Conservation (phyloP, 2,329 filamentous ascomycete genomes). For the Paramyrothecium sp. region DNA sequence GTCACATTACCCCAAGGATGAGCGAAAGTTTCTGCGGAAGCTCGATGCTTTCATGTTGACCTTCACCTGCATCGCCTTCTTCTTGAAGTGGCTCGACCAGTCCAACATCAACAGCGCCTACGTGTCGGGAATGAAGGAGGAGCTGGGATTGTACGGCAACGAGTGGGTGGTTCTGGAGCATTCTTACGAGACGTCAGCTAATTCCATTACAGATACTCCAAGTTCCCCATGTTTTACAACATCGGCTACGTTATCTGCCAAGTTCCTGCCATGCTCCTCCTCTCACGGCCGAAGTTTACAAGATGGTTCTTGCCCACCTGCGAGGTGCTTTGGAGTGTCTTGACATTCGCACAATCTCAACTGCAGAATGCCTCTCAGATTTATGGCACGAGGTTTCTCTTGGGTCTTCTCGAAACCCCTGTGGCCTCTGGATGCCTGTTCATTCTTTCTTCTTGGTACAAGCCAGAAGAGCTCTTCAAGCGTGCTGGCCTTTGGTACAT, state of each 20-base stretch:
- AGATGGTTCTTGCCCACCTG: slow-evolving; percentile 16
- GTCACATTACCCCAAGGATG: background rate
- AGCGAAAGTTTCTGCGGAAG: background rate
- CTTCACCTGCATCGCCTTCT: background rate
- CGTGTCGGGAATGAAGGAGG: slow-evolving; percentile 37
- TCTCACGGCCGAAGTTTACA: slow-evolving; percentile 16
- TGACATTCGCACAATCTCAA: slow-evolving; percentile 18
- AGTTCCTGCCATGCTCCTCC: slow-evolving; percentile 12
- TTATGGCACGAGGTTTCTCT: slow-evolving; percentile 25
- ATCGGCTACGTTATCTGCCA: slow-evolving; percentile 13
- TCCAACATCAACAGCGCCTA: slow-evolving; percentile 35
- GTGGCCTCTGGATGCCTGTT: slow-evolving; percentile 1
- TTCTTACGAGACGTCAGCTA: too few species aligned
- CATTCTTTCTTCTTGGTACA: background rate
- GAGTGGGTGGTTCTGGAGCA: background rate
- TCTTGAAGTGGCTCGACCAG: slow-evolving; percentile 27
- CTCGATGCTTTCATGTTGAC: slow-evolving; percentile 1
- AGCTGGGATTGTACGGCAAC: slow-evolving; percentile 26
- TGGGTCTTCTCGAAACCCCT: slow-evolving; percentile 17
- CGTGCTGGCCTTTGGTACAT: background rate
- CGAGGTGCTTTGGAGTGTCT: slow-evolving; percentile 17
- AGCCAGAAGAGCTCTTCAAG: background rate
- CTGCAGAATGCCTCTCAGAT: slow-evolving; percentile 21
- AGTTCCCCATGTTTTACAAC: slow-evolving; percentile 12
- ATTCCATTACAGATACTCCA: background rate